These are phyloP conservation scores for Lanmaoa rubissima DNA, from an alignment of 768 basidiomycete species.

Conservation along the genomic window DNA sequence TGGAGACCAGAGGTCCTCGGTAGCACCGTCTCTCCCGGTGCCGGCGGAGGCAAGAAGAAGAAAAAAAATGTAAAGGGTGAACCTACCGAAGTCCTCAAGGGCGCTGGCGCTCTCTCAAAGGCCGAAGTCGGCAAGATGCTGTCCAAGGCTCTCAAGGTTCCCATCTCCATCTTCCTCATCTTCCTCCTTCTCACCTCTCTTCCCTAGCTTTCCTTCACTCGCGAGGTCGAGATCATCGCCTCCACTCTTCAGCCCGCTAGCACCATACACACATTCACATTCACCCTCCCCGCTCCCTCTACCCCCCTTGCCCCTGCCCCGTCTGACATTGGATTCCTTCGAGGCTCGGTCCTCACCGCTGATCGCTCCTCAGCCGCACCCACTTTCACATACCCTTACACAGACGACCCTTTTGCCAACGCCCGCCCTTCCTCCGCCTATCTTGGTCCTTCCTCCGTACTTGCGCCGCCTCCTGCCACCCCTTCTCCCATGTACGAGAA, in stretches of 20 bases:
- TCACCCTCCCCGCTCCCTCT: slow-evolving; percentile 73
- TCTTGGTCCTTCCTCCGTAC: slow-evolving; percentile 71
- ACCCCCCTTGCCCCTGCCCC: slow-evolving; percentile 76
- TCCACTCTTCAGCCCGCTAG: slow-evolving; percentile 93
- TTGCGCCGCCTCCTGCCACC: slow-evolving; percentile 37
- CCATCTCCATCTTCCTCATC: not conserved
- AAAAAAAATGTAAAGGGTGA: slow-evolving; percentile 60
- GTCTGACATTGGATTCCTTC: slow-evolving; percentile 57
- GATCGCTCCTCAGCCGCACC: slow-evolving; percentile 62
- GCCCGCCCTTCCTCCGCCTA: slow-evolving; percentile 77
- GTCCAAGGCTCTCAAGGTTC: slow-evolving; percentile 85
- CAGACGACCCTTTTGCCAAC: slow-evolving; percentile 65
- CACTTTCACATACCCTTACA: slow-evolving; percentile 72
- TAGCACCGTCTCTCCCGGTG: slow-evolving; percentile 81
- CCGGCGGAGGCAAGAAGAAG: slow-evolving; percentile 76
- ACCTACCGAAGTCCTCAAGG: slow-evolving; percentile 56
- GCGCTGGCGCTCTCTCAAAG: slow-evolving; percentile 77
- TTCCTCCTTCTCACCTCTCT: not conserved
- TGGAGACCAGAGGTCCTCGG: slow-evolving; percentile 92
- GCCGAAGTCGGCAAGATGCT: slow-evolving; percentile 89
- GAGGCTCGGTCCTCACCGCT: slow-evolving; percentile 70
- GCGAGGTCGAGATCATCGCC: slow-evolving; percentile 91
- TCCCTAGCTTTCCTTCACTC: slow-evolving; percentile 79
- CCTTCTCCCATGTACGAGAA: slow-evolving; percentile 34
- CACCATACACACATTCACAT: slow-evolving; percentile 90